These are phyloP conservation scores for Blastocystis sp. DNA, from an alignment of 352 stramenopile genomes.

Conservation along the genomic window DNA sequence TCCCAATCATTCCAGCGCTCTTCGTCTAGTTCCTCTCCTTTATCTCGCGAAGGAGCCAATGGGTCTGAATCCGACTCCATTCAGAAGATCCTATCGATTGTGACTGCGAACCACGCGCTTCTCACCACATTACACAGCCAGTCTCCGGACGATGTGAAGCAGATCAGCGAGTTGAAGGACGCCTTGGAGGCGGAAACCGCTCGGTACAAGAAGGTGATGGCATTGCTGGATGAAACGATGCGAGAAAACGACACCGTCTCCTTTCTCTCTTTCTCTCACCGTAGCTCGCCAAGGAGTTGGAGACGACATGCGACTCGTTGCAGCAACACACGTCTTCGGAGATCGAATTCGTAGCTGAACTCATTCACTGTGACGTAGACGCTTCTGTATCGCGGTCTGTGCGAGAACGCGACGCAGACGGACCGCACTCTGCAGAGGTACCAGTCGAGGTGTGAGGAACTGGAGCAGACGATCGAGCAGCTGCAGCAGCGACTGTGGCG, in stretches of 20 bases:
- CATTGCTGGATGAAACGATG: background rate
- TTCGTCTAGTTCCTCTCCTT: background rate
- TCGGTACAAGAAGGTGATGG: background rate
- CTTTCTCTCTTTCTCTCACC: background rate
- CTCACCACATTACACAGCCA: background rate
- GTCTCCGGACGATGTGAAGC: background rate
- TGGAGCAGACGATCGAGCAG: background rate
- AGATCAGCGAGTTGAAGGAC: background rate
- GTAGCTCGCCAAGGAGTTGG: background rate
- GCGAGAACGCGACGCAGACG: background rate
- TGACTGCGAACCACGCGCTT: background rate
- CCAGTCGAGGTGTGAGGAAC: background rate
- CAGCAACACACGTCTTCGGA: background rate
- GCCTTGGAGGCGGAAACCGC: background rate
- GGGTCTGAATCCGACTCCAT: background rate
- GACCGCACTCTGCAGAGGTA: background rate
- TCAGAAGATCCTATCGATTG: background rate
- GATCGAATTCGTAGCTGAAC: slow-evolving; percentile 7
- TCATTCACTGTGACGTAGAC: background rate
- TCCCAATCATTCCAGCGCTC: background rate
- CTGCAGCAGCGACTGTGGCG: background rate
- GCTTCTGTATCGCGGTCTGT: background rate
- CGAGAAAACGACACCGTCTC: background rate
- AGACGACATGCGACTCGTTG: background rate
- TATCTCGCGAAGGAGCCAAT: background rate